A percentile compares a stretch with the other conserved stretches of the same genome.
Conservation (phyloP, 495 filamentous ascomycete species). For the Xylaria cubensis region DNA sequence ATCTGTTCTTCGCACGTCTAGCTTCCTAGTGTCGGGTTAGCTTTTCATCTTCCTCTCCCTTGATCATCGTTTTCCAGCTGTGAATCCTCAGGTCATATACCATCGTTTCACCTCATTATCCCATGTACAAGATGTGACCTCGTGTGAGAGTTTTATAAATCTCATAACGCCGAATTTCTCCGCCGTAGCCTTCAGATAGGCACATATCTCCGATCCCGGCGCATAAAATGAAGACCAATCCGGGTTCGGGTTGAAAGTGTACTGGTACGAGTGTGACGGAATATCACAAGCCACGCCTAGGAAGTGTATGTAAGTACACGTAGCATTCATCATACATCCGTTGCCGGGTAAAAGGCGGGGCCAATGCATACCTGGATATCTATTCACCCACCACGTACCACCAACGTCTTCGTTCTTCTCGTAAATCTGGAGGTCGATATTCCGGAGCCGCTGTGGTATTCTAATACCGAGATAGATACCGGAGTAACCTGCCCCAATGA, state of each 20-base stretch:
- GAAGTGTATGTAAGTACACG: slow-evolving; percentile 21
- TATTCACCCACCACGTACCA: slow-evolving; percentile 55
- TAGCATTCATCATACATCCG: background rate
- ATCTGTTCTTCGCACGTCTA: slow-evolving; percentile 30
- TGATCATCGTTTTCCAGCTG: background rate
- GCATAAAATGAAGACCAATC: slow-evolving; percentile 70
- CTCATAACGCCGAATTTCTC: slow-evolving; percentile 63
- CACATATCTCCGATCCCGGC: slow-evolving; percentile 66
- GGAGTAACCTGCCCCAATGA: slow-evolving; percentile 58
- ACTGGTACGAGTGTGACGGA: slow-evolving; percentile 65
- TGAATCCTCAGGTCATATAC: slow-evolving; percentile 41
- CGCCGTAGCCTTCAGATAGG: slow-evolving; percentile 65
- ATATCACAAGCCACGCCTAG: slow-evolving; percentile 54
- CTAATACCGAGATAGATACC: slow-evolving; percentile 51
- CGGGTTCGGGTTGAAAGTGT: slow-evolving; percentile 69
- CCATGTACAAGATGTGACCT: slow-evolving; percentile 57
- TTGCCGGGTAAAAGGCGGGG: background rate
- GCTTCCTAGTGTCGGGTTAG: slow-evolving; percentile 26
- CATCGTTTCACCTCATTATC: slow-evolving; percentile 62
- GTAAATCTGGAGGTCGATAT: slow-evolving; percentile 51
- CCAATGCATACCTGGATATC: slow-evolving; percentile 46
- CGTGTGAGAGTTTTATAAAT: slow-evolving; percentile 50
- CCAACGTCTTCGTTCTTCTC: slow-evolving; percentile 52
- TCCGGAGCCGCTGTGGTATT: slow-evolving; percentile 51
- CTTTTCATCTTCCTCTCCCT: slow-evolving; percentile 8